Evolutionary conservation across 179 eudicot genomes (phyloP).

Genomic region (Sideroxylon spinosum): DNA sequence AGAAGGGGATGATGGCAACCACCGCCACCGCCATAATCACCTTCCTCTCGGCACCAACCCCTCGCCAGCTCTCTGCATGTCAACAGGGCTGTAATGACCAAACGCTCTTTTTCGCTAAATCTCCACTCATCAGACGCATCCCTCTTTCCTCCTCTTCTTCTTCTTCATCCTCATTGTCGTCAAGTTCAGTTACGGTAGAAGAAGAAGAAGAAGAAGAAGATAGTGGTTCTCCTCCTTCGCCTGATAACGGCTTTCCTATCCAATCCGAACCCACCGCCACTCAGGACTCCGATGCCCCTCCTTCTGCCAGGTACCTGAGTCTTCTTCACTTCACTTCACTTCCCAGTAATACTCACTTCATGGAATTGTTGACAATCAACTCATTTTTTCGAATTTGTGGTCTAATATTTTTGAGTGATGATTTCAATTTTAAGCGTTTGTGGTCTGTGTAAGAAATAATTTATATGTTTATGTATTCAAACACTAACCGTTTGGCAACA

Average conservation of each 20-base stretch:
- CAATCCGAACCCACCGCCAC: background rate
- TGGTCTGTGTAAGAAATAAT: too few relatives aligned
- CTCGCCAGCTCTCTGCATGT: background rate
- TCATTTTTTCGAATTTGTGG: background rate
- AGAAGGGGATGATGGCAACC: too few relatives aligned
- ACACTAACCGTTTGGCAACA: too few relatives aligned
- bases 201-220: background rate
- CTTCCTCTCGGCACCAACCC: conserved; percentile 3
- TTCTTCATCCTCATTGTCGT: conserved; percentile 12
- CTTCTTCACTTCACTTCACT: background rate
- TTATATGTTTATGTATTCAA: too few relatives aligned
- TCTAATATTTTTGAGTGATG: background rate
- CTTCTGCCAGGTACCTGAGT: conserved; percentile 12
- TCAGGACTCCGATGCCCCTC: background rate
- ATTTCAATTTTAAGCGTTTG: too few relatives aligned
- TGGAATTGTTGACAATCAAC: background rate
- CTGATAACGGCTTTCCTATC: background rate
- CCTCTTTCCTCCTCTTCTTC: background rate
- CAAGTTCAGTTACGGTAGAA: background rate
- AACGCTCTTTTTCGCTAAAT: background rate
- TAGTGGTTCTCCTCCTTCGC: background rate
- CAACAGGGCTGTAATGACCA: background rate
- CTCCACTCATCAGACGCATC: background rate
- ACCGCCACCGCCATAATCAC: background rate
- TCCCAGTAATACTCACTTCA: background rate